These are phyloP conservation scores for Geranium rotundifolium DNA, from an alignment of 345 rosid genomes.

Conservation along the genomic window DNA sequence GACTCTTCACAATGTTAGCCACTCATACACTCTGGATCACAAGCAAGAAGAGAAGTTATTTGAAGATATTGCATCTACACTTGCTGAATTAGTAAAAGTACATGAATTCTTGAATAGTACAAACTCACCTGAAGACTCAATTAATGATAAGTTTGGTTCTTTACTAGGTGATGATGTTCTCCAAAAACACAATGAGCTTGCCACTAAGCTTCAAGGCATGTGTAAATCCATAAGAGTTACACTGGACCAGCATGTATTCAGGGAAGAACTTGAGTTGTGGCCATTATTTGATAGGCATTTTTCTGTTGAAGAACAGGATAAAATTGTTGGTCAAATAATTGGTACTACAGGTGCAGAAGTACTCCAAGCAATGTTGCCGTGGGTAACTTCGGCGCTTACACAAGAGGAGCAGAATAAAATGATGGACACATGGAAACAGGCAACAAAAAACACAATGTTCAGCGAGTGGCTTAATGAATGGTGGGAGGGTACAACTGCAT, in stretches of 20 bases:
- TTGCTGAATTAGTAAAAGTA: constrained; percentile 54
- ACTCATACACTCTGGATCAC: constrained; percentile 83
- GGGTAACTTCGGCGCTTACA: constrained; percentile 88
- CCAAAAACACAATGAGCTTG: constrained; percentile 42
- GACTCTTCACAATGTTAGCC: constrained; percentile 89
- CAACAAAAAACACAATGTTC: constrained; percentile 87
- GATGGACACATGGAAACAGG: constrained; percentile 98
- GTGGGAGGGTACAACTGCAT: constrained; percentile 28
- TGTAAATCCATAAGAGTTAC: constrained; percentile 81
- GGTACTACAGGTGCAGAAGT: constrained; percentile 93
- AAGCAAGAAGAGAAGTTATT: constrained; percentile 84
- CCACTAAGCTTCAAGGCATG: constrained; percentile 88
- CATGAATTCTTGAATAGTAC: constrained; percentile 34
- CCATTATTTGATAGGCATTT: constrained; percentile 71
- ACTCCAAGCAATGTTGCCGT: constrained; percentile 82
- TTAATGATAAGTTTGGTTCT: constrained; percentile 16
- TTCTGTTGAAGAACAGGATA: constrained; percentile 77
- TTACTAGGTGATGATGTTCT: constrained; percentile 6
- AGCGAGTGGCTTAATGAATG: constrained; percentile 88
- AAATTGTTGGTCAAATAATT: constrained; percentile 80
- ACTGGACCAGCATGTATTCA: constrained; percentile 71
- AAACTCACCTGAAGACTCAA: constrained; percentile 19
- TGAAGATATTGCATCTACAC: constrained; percentile 64
- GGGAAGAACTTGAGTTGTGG: constrained; percentile 88
- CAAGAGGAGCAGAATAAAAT: constrained; percentile 79